A percentile compares a stretch with the other conserved stretches of the same genome.
phyloP scores from a whole-genome alignment of 768 basidiomycete species.

The Leucosporidium creatinivorum region DNA sequence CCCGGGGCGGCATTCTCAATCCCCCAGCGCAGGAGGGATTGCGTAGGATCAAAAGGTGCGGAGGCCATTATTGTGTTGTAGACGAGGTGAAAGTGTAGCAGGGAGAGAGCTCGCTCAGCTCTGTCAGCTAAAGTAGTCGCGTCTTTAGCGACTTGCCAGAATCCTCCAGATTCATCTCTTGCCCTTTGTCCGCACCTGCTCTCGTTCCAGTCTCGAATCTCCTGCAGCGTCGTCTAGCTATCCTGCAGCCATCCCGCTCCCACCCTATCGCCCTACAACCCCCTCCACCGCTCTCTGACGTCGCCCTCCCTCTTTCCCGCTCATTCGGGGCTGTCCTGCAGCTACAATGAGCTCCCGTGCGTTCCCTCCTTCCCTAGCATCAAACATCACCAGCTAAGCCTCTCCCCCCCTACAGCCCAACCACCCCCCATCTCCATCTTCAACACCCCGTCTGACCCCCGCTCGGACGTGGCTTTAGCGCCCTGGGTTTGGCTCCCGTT shows the following conservation, averaged over 20 bases:
- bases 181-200: no score
- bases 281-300: no score
- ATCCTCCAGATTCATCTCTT: no score
- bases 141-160: neutral
- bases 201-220: no score
- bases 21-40: constrained; percentile 72
- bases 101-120: neutral
- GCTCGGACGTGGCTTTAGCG: constrained; percentile 4
- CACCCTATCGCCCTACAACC: no score
- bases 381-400: no score
- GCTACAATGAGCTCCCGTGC: neutral
- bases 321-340: neutral
- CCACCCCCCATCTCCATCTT: neutral
- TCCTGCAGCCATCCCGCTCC: no score
- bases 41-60: constrained; percentile 47
- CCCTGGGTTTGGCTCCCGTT: constrained; percentile 31
- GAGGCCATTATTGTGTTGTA: neutral
- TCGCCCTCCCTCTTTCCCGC: neutral
- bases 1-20: constrained; percentile 56
- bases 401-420: neutral
- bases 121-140: neutral
- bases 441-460: constrained; percentile 22
- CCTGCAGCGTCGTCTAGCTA: no score
- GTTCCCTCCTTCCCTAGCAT: no score
- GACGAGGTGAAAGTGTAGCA: neutral